Evolutionary conservation across 208 protist genomes (phyloP), one percentile per base, ranked within the genome.

Genomic region (Blastocrithidia nonstop): DNA sequence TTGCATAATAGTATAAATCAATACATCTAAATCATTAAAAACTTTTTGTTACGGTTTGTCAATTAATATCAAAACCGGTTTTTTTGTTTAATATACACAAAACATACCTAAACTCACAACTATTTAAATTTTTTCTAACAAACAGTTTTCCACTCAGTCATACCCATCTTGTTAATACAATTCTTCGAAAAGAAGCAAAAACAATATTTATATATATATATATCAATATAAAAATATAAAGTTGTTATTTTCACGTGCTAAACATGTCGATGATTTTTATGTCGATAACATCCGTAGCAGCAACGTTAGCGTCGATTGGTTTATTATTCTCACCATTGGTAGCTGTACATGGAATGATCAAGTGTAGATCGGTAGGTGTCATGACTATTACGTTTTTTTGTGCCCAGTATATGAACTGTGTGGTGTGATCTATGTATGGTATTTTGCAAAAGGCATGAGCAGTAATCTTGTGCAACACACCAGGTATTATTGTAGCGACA

Each of bases 361-460:
- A 48, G 38, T 47, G 45, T 8, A 53, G 53, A 3, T 65, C 62
- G 28, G 44, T 78, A 13, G 68, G 73, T 15, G 40, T 65, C 23
- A 65, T 71, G 54, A 73, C 64, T 13, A 70, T 73, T 46, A 71
- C 59, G 15, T 83, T 72, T 37, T 83, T 83, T 43, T 71, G 61
- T 25, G 73, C 73, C n/a, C 65, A 72, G 52, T 58, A 71, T 21
- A 44, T 67, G 16, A 83, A 78, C 53, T 83, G 65, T 20, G 54
- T 51, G 22, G 57, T 83, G 33, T 83, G 73, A 69, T 51, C 65
- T 26, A 57, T 78, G 59, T 83, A 78, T 51, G 68, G 68, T 24
- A 61, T 70, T 3, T 45, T 66, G 44, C 50, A 40, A 8, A 7
- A 24, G 0, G 50, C 53, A 15, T 16, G 50, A 6, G 61, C 67